Evolutionary conservation across 2,329 filamentous ascomycete genomes (phyloP), one percentile per base, ranked within the genome.

Genomic region (Colletotrichum viniferum): DNA sequence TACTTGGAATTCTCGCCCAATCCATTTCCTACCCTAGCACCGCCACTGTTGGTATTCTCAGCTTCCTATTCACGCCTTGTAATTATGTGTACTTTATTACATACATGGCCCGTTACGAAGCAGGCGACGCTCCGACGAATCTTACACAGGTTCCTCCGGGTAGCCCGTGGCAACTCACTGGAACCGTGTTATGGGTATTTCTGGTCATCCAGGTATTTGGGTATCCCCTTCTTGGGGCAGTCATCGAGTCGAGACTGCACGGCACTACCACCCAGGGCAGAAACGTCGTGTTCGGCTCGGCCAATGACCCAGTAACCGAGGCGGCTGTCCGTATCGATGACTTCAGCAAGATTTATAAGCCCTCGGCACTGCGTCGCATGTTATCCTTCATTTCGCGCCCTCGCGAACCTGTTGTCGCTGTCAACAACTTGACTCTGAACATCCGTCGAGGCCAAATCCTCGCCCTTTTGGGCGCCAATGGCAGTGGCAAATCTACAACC

Each of bases 401-500:
- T 4, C 89, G 88, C n/a, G 90, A 93, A 48, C 92, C 92, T 1
- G 95, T 98, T 1, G 84, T 93, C n/a, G 96, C 96, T 5, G 95
- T 98, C 55, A 89, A 95, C 74, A 87, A 92, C 55, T 86, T 98
- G 48, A 93, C 89, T 67, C 87, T 98, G 63, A 89, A 90, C 21
- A 94, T 95, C 4, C 88, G 91, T 5, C 91, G 92, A 77, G 96
- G 96, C 1, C 93, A 98, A 79, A 98, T 98, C 68, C 90, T 97
- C 81, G 94, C 96, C 2, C 87, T 98, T 0, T 89, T 98, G 0
- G 96, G 96, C 48, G 95, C 96, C 7, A 98, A 98, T 81, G 96
- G 96, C 21, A 95, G 93, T 79, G 96, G 96, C 43, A 98, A 98
- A 83, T 96, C 93, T 69, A 98, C 96, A 0, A 98, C 96, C 0